These are phyloP conservation scores for Trichoderma sp. DNA, from an alignment of 2,329 filamentous ascomycete species.

Conservation along the genomic window DNA sequence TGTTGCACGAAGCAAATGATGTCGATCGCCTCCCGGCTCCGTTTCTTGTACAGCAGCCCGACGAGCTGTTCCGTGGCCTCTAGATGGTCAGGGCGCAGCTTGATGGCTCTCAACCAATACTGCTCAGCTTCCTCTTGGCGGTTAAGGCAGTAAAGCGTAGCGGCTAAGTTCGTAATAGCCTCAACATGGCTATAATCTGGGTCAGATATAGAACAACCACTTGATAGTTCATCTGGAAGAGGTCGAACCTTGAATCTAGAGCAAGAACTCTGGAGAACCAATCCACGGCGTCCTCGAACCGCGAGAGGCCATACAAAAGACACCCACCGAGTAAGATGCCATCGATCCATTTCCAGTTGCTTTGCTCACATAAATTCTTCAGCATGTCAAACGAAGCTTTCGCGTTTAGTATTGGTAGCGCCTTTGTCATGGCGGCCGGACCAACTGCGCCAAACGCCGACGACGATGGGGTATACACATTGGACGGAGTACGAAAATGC, in stretches of 20 bases:
- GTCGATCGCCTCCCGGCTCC: constrained; percentile 80
- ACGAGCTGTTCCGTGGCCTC: constrained; percentile 95
- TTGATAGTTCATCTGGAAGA: constrained; percentile 38
- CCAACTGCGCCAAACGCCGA: constrained; percentile 5
- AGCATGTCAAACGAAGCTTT: constrained; percentile 71
- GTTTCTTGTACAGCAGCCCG: constrained; percentile 80
- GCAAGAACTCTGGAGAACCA: constrained; percentile 70
- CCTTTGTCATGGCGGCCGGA: constrained; percentile 29
- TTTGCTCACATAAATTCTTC: constrained; percentile 74
- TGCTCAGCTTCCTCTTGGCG: constrained; percentile 81
- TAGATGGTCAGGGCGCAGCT: constrained; percentile 81
- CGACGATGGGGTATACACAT: background rate
- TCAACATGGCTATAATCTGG: constrained; percentile 72
- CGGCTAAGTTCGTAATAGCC: constrained; percentile 89
- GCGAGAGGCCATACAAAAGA: constrained; percentile 84
- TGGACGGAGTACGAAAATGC: background rate
- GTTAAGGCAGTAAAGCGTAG: constrained; percentile 81
- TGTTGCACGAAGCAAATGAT: constrained; percentile 85
- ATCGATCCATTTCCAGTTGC: constrained; percentile 85
- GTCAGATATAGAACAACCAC: constrained; percentile 39
- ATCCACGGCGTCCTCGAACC: constrained; percentile 74
- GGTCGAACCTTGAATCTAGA: constrained; percentile 58
- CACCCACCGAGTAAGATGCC: constrained; percentile 91
- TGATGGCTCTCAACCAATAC: constrained; percentile 84
- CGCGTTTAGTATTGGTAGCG: constrained; percentile 57